Evolutionary conservation across 169 alveolate genomes (phyloP).

Genomic region (Plasmodium fragile): DNA sequence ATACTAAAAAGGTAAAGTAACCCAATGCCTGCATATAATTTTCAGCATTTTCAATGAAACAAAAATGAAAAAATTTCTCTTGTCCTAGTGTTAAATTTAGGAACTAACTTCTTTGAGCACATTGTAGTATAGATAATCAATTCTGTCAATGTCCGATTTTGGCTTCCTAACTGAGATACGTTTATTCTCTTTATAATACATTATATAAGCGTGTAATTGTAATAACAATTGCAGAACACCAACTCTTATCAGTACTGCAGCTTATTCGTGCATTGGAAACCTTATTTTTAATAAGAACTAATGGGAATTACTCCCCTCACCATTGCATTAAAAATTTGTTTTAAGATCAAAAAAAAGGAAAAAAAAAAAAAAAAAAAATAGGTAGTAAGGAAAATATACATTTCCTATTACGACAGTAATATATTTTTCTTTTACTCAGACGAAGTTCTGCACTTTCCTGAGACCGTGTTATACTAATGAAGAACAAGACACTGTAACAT

Average conservation of each 20-base stretch:
- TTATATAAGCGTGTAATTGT: background rate
- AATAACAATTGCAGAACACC: background rate
- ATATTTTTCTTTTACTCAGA: background rate
- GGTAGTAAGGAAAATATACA: conserved; percentile 1
- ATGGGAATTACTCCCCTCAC: background rate
- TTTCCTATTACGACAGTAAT: background rate
- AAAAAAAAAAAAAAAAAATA: background rate
- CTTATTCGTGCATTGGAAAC: background rate
- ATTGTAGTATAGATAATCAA: background rate
- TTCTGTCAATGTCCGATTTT: conserved; percentile 5
- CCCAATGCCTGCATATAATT: background rate
- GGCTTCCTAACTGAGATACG: background rate
- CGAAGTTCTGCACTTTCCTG: background rate
- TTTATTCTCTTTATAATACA: background rate
- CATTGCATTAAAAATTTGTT: background rate
- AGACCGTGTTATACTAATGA: background rate
- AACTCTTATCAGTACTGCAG: conserved; percentile 1
- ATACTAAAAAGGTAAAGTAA: background rate
- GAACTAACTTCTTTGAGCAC: background rate
- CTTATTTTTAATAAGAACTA: background rate
- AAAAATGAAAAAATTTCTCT: background rate
- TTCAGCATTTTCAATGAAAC: background rate
- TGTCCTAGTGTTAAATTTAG: background rate
- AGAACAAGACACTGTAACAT: background rate
- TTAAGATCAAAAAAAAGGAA: background rate